Evolutionary conservation across 169 alveolate genomes (phyloP).

Genomic region (Haemoproteus tartakovskyi): DNA sequence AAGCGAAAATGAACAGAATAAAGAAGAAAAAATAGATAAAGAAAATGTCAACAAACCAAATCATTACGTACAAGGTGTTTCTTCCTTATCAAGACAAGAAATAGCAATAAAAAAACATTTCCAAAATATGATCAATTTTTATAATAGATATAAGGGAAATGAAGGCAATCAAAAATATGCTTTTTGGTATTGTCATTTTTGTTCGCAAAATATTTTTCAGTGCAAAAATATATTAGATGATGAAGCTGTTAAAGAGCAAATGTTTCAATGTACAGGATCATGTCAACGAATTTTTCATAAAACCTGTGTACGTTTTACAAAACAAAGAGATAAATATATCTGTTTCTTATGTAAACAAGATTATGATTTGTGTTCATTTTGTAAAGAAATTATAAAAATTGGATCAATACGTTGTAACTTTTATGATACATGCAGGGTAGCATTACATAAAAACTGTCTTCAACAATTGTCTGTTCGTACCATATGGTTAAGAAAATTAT

Average conservation of each 20-base stretch:
- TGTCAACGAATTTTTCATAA: conserved; percentile 51
- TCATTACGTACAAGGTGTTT: too few species aligned
- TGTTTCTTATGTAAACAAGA: conserved; percentile 42
- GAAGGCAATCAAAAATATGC: conserved; percentile 1
- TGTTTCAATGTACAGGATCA: conserved; percentile 13
- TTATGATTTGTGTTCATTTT: conserved; percentile 38
- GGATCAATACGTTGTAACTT: conserved; percentile 37
- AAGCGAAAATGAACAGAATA: neutral
- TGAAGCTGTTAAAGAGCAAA: conserved; percentile 12
- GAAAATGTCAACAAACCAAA: neutral
- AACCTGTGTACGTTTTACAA: conserved; percentile 26
- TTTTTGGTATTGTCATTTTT: conserved; percentile 29
- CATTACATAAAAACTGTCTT: conserved; percentile 60
- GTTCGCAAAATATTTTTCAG: conserved; percentile 30
- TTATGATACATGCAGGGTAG: conserved; percentile 64
- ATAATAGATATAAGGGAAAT: conserved; percentile 5
- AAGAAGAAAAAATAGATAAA: neutral
- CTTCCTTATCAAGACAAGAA: neutral
- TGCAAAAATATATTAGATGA: neutral
- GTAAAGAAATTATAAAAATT: conserved; percentile 20
- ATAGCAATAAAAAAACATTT: neutral
- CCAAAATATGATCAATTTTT: conserved; percentile 15
- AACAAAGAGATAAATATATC: conserved; percentile 11
- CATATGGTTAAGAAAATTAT: neutral
- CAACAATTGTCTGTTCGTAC: neutral